A percentile compares a stretch with the other conserved stretches of the same genome.
These are phyloP conservation scores for Mycena metata DNA, from an alignment of 768 basidiomycete genomes.

Conservation along the genomic window DNA sequence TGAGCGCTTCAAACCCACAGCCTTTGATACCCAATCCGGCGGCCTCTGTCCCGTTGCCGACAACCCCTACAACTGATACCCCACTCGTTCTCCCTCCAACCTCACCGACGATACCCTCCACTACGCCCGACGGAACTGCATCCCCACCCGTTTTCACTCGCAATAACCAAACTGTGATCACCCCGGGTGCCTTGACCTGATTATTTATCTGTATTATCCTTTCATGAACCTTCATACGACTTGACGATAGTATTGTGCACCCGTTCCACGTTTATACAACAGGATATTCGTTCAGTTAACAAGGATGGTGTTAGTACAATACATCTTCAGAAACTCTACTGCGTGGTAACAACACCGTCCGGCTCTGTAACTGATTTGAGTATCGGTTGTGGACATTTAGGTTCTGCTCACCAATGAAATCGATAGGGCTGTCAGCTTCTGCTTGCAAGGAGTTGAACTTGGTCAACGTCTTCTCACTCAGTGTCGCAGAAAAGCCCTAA, in stretches of 20 bases:
- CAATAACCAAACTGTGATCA: constrained; percentile 23
- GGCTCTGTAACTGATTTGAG: constrained; percentile 48
- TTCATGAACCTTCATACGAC: constrained; percentile 17
- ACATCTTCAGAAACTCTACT: constrained; percentile 39
- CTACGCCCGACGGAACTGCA: constrained; percentile 40
- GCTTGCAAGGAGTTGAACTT: constrained; percentile 44
- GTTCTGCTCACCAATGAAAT: constrained; percentile 39
- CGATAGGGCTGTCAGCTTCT: constrained; percentile 35
- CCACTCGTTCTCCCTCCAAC: constrained; percentile 8
- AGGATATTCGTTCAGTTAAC: background rate
- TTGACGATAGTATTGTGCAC: constrained; percentile 9
- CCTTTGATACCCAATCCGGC: constrained; percentile 31
- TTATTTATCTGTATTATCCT: constrained; percentile 16
- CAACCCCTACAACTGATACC: constrained; percentile 8
- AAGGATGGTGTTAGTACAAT: constrained; percentile 1
- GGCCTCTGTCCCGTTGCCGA: constrained; percentile 6
- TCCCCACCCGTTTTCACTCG: constrained; percentile 28
- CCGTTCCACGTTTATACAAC: constrained; percentile 21
- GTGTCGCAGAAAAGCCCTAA: constrained; percentile 61
- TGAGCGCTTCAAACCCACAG: constrained; percentile 25
- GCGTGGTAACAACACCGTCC: constrained; percentile 54
- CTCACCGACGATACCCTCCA: background rate
- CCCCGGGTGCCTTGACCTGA: constrained; percentile 28
- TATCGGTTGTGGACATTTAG: background rate
- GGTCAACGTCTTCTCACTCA: constrained; percentile 49